A percentile compares a stretch with the other conserved stretches of the same genome.
These are phyloP conservation scores for Zhuliangozyma blackwelliae DNA, from an alignment of 1,139 yeast species.

Conservation along the genomic window DNA sequence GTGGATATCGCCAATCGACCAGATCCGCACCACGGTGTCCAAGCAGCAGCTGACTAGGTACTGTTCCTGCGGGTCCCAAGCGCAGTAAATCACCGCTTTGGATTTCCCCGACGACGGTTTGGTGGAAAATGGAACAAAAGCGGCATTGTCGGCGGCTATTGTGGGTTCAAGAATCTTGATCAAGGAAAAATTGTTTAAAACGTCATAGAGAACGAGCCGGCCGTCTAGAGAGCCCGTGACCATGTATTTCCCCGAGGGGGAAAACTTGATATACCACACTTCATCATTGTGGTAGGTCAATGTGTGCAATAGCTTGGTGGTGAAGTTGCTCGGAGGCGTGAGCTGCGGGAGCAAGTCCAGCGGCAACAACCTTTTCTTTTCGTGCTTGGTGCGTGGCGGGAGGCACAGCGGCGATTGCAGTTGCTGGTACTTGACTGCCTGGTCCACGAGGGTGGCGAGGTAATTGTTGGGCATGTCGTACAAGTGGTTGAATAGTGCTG, in stretches of 20 bases:
- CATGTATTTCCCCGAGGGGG: slow-evolving; percentile 69
- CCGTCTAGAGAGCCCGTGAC: slow-evolving; percentile 78
- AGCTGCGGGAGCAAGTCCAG: not conserved
- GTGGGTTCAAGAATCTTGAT: slow-evolving; percentile 31
- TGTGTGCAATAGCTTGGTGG: slow-evolving; percentile 22
- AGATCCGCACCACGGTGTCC: slow-evolving; percentile 63
- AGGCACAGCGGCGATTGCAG: slow-evolving; percentile 29
- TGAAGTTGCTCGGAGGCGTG: slow-evolving; percentile 1
- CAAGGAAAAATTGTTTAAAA: slow-evolving; percentile 47
- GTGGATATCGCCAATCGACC: slow-evolving; percentile 48
- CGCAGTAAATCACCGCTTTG: slow-evolving; percentile 64
- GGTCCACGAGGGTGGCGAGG: slow-evolving; percentile 24
- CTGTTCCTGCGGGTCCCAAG: slow-evolving; percentile 72
- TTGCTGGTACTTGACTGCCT: slow-evolving; percentile 26
- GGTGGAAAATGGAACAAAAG: slow-evolving; percentile 23
- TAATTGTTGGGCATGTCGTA: slow-evolving; percentile 20
- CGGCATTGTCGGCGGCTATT: slow-evolving; percentile 25
- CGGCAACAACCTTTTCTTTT: slow-evolving; percentile 3
- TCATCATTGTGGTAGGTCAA: slow-evolving; percentile 62
- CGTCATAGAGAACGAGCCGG: slow-evolving; percentile 63
- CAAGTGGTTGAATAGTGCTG: slow-evolving; percentile 3
- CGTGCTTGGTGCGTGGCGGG: slow-evolving; percentile 24
- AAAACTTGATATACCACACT: slow-evolving; percentile 80
- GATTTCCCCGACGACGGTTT: slow-evolving; percentile 18
- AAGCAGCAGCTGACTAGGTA: slow-evolving; percentile 63